Evolutionary conservation across 176 grass and related monocot genomes (phyloP).

Genomic region (Thalia dealbata): DNA sequence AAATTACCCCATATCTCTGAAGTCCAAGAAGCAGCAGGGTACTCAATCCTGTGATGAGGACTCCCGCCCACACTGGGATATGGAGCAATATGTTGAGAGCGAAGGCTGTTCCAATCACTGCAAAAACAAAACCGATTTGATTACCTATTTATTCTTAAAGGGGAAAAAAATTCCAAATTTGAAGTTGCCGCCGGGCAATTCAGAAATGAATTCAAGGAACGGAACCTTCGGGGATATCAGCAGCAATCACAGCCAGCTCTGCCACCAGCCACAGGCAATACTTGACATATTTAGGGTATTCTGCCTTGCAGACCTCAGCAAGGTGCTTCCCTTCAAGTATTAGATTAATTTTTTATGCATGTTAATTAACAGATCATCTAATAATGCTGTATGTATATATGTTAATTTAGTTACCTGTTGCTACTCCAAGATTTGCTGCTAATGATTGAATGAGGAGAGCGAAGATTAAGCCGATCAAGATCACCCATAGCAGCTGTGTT

Average conservation of each 20-base stretch:
- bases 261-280: constrained; percentile 51
- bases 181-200: neutral
- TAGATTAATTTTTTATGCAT: neutral
- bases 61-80: constrained; percentile 47
- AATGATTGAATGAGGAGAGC: constrained; percentile 79
- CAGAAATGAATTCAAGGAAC: neutral
- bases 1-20: constrained; percentile 49
- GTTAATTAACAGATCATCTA: too few relatives aligned
- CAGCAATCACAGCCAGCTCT: constrained; percentile 71
- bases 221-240: constrained; percentile 70
- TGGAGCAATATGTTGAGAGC: constrained; percentile 56
- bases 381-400: neutral
- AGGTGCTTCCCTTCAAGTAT: constrained; percentile 50
- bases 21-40: constrained; percentile 50
- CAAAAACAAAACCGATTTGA: constrained; percentile 12
- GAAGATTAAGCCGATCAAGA: constrained; percentile 74
- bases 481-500: constrained; percentile 72
- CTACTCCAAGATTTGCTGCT: constrained; percentile 76
- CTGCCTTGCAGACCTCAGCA: constrained; percentile 65
- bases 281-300: constrained; percentile 48
- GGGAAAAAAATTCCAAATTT: neutral
- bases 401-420: constrained; percentile 72
- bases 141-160: neutral
- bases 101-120: constrained; percentile 76
- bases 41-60: constrained; percentile 50